phyloP scores from a whole-genome alignment of 495 filamentous ascomycete genomes.

The Filosporella fistucella region DNA sequence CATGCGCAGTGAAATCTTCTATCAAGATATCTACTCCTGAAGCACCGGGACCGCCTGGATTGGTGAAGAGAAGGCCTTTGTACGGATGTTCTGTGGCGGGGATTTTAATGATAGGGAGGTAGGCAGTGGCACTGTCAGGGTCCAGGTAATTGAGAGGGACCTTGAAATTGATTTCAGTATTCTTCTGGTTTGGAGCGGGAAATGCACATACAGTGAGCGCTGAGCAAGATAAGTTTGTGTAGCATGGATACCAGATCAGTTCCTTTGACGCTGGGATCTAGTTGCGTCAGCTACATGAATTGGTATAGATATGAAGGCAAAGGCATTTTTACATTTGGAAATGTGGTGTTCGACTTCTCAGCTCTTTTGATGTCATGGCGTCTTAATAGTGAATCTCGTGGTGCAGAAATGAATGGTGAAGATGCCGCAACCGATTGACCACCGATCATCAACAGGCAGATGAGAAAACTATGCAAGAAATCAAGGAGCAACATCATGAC shows the following conservation, averaged over 20 bases:
- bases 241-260: constrained; percentile 13
- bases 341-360: too few species aligned
- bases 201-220: constrained; percentile 9
- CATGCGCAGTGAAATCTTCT: too few species aligned
- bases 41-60: constrained; percentile 19
- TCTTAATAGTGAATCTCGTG: too few species aligned
- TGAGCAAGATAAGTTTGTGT: constrained; percentile 5
- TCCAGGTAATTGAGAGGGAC: constrained; percentile 15
- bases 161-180: not conserved
- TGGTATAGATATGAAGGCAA: too few species aligned
- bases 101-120: constrained; percentile 12
- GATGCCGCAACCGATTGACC: too few species aligned
- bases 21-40: constrained; percentile 3
- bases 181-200: not conserved
- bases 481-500: too few species aligned
- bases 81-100: constrained; percentile 5
- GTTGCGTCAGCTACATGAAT: too few species aligned
- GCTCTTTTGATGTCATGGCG: too few species aligned
- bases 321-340: too few species aligned
- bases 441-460: too few species aligned
- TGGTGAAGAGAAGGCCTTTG: constrained; percentile 13
- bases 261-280: constrained; percentile 5
- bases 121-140: constrained; percentile 2
- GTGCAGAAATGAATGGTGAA: too few species aligned
- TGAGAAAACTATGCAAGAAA: too few species aligned